Percentiles rank a stretch among this genome's conserved stretches.
phyloP scores from a whole-genome alignment of 306 rosid genomes.

The Carpinus viminea region DNA sequence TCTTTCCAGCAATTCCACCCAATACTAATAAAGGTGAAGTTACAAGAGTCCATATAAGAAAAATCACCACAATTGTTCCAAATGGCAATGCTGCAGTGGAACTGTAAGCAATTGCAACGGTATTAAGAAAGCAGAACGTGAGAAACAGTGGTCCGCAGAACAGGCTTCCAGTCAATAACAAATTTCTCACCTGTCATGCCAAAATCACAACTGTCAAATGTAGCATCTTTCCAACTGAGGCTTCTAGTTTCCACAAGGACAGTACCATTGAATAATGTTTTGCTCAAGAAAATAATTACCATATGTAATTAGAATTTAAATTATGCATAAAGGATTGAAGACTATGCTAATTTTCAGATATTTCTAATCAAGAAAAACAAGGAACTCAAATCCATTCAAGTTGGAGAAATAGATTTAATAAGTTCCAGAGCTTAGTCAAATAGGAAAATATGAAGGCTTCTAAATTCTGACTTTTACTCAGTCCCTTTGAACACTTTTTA shows the following conservation, averaged over 20 bases:
- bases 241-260: conserved; percentile 16
- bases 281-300: not conserved
- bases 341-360: not conserved
- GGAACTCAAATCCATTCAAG: conserved; percentile 11
- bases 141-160: conserved; percentile 52
- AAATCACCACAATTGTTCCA: conserved; percentile 56
- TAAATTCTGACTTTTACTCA: not conserved
- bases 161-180: conserved; percentile 49
- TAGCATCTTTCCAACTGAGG: conserved; percentile 11
- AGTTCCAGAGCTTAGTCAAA: not conserved
- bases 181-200: conserved; percentile 42
- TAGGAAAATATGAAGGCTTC: conserved; percentile 1
- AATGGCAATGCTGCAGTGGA: conserved; percentile 53
- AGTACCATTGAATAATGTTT: not conserved
- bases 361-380: conserved; percentile 9
- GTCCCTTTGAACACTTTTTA: not conserved
- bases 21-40: conserved; percentile 48
- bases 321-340: not conserved
- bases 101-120: conserved; percentile 51
- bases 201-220: conserved; percentile 18
- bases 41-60: conserved; percentile 57
- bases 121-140: conserved; percentile 52
- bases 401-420: not conserved
- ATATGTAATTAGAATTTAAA: not conserved
- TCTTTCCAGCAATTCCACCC: conserved; percentile 55